Conservation (phyloP, 2,329 filamentous ascomycete genomes). For the Verticillium klebahnii region DNA sequence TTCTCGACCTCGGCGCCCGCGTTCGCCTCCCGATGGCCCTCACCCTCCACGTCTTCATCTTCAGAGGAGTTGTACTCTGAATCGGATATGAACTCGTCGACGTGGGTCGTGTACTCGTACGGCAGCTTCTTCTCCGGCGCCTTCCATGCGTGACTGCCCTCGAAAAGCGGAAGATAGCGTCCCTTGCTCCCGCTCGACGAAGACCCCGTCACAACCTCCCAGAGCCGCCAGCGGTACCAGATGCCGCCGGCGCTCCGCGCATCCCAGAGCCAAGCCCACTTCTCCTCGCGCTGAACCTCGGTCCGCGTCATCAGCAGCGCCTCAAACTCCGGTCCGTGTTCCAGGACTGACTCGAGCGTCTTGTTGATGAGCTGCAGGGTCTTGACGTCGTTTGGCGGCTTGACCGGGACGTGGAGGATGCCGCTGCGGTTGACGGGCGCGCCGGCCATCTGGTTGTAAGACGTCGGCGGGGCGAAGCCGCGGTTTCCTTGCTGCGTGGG, state of each 20-base stretch:
- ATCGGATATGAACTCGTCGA: conserved; percentile 79
- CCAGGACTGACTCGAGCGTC: conserved; percentile 73
- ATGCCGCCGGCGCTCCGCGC: conserved; percentile 72
- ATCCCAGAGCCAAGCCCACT: conserved; percentile 94
- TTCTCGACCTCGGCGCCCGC: conserved; percentile 42
- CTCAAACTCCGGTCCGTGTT: conserved; percentile 83
- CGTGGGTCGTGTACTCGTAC: conserved; percentile 72
- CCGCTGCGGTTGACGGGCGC: conserved; percentile 37
- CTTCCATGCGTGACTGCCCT: conserved; percentile 73
- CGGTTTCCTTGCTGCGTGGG: conserved; percentile 42
- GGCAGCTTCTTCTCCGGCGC: conserved; percentile 67
- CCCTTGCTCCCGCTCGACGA: conserved; percentile 39
- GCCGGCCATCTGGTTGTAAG: conserved; percentile 47
- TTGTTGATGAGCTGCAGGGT: conserved; percentile 83
- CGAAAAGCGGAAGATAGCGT: conserved; percentile 64
- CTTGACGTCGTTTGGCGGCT: conserved; percentile 71
- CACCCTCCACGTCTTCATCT: conserved; percentile 68
- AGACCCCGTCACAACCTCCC: conserved; percentile 74
- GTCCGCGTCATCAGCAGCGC: conserved; percentile 84
- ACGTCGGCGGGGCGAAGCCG: conserved; percentile 72
- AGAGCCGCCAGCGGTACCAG: conserved; percentile 91
- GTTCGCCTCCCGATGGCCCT: conserved; percentile 43
- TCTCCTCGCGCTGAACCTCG: conserved; percentile 79
- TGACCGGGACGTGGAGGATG: conserved; percentile 65
- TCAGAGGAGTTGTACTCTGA: conserved; percentile 84